These are phyloP conservation scores for Ustilago nuda DNA, from an alignment of 1,284 basidiomycete species.

Conservation along the genomic window DNA sequence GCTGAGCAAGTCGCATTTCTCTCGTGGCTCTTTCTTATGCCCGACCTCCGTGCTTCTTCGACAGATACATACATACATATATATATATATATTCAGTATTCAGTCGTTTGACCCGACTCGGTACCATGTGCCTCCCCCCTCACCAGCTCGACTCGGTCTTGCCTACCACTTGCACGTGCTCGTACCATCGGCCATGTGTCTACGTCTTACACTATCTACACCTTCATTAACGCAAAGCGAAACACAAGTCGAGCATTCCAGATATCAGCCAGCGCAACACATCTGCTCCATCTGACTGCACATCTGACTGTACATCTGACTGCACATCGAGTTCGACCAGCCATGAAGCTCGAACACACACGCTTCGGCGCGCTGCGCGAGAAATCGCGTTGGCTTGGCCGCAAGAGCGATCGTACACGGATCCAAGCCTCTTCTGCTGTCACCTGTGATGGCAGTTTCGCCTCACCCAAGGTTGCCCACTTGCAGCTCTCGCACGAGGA, in stretches of 20 bases:
- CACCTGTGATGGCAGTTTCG: conserved; percentile 21
- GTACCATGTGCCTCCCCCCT: not conserved
- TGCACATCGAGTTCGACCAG: conserved; percentile 1
- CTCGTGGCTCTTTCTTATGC: conserved; percentile 5
- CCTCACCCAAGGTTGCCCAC: conserved; percentile 20
- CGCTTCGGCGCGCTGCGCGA: conserved; percentile 32
- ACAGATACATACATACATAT: not conserved
- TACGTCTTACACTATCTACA: not conserved
- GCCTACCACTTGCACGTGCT: not conserved
- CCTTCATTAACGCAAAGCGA: not conserved
- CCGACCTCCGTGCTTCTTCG: not conserved
- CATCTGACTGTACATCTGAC: not conserved
- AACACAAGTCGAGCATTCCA: not conserved
- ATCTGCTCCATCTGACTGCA: conserved; percentile 9
- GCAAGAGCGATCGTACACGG: conserved; percentile 33
- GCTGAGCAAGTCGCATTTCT: not conserved
- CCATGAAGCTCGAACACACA: conserved; percentile 42
- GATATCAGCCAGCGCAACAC: not conserved
- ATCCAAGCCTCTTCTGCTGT: conserved; percentile 30
- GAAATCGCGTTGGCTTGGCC: conserved; percentile 32
- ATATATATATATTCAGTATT: not conserved
- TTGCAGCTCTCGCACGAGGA: conserved; percentile 25
- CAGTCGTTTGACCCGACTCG: too few species aligned
- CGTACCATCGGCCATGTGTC: conserved; percentile 4
- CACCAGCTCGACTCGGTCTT: not conserved